Percentiles rank a stretch among this genome's conserved stretches.
phyloP scores from a whole-genome alignment of 1,139 yeast genomes.

The Nematodospora anomalae region DNA sequence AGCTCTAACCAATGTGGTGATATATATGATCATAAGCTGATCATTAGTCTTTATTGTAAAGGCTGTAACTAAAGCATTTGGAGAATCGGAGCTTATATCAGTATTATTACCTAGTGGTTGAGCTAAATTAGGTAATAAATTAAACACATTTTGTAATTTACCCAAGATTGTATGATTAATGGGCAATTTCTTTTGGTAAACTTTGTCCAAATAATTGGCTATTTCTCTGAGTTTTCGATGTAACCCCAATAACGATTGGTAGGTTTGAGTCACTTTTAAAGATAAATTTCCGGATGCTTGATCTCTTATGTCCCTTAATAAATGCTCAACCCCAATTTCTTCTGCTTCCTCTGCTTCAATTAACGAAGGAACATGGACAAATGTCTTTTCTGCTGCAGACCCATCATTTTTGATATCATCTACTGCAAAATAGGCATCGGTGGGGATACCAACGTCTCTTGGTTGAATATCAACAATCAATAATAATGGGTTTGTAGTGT shows the following conservation, averaged over 20 bases:
- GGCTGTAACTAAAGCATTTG: conserved; percentile 67
- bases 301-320: conserved; percentile 90
- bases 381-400: conserved; percentile 89
- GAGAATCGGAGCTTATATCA: conserved; percentile 22
- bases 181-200: conserved; percentile 70
- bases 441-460: conserved; percentile 80
- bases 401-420: conserved; percentile 98
- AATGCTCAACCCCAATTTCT: conserved; percentile 97
- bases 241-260: conserved; percentile 84
- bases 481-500: conserved; percentile 78
- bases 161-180: conserved; percentile 89
- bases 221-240: conserved; percentile 80
- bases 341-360: conserved; percentile 99
- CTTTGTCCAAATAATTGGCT: conserved; percentile 75
- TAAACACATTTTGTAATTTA: conserved; percentile 91
- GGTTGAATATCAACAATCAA: conserved; percentile 93
- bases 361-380: conserved; percentile 86
- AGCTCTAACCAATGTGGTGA: conserved; percentile 86
- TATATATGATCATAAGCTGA: conserved; percentile 89
- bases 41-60: conserved; percentile 93
- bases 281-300: conserved; percentile 95
- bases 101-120: conserved; percentile 8
- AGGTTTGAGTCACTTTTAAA: conserved; percentile 81
- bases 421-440: conserved; percentile 91
- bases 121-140: conserved; percentile 80